Percentiles rank a stretch among this genome's conserved stretches.
Evolutionary conservation across 2,329 filamentous ascomycete species (phyloP).

Genomic region (Colletotrichum falcatum): DNA sequence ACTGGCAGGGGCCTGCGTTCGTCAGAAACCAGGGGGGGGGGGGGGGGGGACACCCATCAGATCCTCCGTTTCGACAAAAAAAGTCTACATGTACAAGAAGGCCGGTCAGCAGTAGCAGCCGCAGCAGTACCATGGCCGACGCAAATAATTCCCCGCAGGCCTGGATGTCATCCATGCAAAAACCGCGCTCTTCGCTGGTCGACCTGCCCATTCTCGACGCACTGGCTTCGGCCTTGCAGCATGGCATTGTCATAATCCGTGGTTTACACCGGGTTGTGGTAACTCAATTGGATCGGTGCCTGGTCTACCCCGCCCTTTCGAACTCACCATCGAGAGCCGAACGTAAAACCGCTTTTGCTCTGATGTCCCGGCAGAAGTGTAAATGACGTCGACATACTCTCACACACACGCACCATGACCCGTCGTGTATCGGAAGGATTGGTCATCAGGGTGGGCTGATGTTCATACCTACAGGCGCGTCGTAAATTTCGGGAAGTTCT

Average conservation of each 20-base stretch:
- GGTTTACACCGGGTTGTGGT: slow-evolving; percentile 12
- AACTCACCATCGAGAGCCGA: slow-evolving; percentile 1
- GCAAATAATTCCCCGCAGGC: slow-evolving; percentile 19
- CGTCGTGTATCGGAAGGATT: slow-evolving; percentile 24
- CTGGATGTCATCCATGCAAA: slow-evolving; percentile 24
- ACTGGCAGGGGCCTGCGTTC: background rate
- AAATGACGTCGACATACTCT: slow-evolving; percentile 36
- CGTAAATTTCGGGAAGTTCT: slow-evolving; percentile 26
- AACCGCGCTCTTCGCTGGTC: slow-evolving; percentile 27
- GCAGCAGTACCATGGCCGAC: background rate
- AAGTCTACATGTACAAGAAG: slow-evolving; percentile 33
- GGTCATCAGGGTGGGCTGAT: slow-evolving; percentile 38
- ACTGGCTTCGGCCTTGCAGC: slow-evolving; percentile 25
- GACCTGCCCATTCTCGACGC: slow-evolving; percentile 15
- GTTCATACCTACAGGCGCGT: slow-evolving; percentile 13
- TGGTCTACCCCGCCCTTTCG: slow-evolving; percentile 27
- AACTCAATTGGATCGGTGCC: slow-evolving; percentile 34
- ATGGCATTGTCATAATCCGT: slow-evolving; percentile 30
- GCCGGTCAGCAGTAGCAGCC: background rate
- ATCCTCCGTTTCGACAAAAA: slow-evolving; percentile 30
- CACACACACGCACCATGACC: slow-evolving; percentile 33
- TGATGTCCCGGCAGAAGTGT: slow-evolving; percentile 1
- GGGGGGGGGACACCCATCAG: slow-evolving; percentile 9
- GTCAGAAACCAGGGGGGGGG: slow-evolving; percentile 6
- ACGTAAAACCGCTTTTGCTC: slow-evolving; percentile 4